Evolutionary conservation across 768 basidiomycete species (phyloP).

Genomic region (Mycena polygramma): DNA sequence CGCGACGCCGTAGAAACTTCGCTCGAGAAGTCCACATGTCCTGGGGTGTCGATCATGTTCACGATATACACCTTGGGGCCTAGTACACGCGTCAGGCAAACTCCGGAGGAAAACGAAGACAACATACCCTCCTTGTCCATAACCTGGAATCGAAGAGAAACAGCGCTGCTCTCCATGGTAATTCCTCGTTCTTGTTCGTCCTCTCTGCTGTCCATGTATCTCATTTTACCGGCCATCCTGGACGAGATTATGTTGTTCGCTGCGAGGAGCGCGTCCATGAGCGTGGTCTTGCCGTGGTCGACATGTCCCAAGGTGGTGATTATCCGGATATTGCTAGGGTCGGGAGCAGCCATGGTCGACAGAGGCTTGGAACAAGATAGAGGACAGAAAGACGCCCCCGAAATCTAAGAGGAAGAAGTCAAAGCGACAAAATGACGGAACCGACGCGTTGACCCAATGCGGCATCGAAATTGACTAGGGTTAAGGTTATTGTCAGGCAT

Average conservation of each 20-base stretch:
- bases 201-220: slow-evolving; percentile 95
- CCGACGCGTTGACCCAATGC: slow-evolving; percentile 3
- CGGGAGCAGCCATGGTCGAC: slow-evolving; percentile 12
- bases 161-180: slow-evolving; percentile 98
- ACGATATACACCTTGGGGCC: slow-evolving; percentile 83
- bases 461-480: background rate
- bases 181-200: slow-evolving; percentile 99
- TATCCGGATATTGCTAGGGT: slow-evolving; percentile 50
- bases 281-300: slow-evolving; percentile 96
- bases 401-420: no score
- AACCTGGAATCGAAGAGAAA: slow-evolving; percentile 90
- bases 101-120: slow-evolving; percentile 12
- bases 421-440: background rate
- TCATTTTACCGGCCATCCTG: slow-evolving; percentile 94
- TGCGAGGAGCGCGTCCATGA: slow-evolving; percentile 95
- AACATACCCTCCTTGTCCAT: slow-evolving; percentile 70
- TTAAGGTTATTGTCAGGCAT: no score
- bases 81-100: slow-evolving; percentile 53
- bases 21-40: slow-evolving; percentile 98
- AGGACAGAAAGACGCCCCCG: no score
- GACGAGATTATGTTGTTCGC: slow-evolving; percentile 98
- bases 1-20: slow-evolving; percentile 97
- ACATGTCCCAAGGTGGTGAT: slow-evolving; percentile 92
- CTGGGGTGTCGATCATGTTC: slow-evolving; percentile 98
- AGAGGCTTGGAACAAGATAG: no score